Evolutionary conservation across 352 stramenopile species (phyloP).

Genomic region (Phytophthora hibernalis): DNA sequence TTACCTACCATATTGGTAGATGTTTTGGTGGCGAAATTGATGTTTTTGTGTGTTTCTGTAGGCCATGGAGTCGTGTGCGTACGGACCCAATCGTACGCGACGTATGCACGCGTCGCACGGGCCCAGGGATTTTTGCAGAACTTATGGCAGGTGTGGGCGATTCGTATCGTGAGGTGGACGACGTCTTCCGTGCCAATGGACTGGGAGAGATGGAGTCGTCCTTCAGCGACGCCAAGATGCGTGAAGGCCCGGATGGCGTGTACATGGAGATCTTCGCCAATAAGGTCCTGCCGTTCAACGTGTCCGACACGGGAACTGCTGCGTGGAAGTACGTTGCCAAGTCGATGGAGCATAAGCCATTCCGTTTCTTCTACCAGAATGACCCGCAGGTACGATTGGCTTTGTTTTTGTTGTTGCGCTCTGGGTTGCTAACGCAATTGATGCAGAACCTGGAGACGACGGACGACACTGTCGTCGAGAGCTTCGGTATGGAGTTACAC

Average conservation of each 20-base stretch:
- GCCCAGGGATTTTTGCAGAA: conserved; percentile 41
- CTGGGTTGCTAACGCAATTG: background rate
- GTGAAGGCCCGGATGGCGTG: conserved; percentile 35
- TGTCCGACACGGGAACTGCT: conserved; percentile 39
- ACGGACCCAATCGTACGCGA: conserved; percentile 27
- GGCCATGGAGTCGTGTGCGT: conserved; percentile 43
- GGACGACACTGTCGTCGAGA: conserved; percentile 67
- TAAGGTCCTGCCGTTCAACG: conserved; percentile 53
- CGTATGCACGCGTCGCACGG: conserved; percentile 38
- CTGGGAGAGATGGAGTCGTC: conserved; percentile 38
- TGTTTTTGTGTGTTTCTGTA: conserved; percentile 10
- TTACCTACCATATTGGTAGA: background rate
- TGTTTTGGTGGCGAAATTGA: background rate
- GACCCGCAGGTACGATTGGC: conserved; percentile 39
- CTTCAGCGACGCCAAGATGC: conserved; percentile 49
- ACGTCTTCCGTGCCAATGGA: conserved; percentile 43
- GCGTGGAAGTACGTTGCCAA: conserved; percentile 58
- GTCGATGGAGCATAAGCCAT: conserved; percentile 48
- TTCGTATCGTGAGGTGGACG: conserved; percentile 47
- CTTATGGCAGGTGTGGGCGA: conserved; percentile 44
- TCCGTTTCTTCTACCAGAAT: conserved; percentile 49
- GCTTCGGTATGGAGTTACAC: conserved; percentile 61
- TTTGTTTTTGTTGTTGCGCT: background rate
- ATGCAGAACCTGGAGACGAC: conserved; percentile 39
- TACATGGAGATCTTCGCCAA: conserved; percentile 61